These are phyloP conservation scores for Kluyveromyces sp. DNA, from an alignment of 1,139 yeast genomes.

Conservation along the genomic window DNA sequence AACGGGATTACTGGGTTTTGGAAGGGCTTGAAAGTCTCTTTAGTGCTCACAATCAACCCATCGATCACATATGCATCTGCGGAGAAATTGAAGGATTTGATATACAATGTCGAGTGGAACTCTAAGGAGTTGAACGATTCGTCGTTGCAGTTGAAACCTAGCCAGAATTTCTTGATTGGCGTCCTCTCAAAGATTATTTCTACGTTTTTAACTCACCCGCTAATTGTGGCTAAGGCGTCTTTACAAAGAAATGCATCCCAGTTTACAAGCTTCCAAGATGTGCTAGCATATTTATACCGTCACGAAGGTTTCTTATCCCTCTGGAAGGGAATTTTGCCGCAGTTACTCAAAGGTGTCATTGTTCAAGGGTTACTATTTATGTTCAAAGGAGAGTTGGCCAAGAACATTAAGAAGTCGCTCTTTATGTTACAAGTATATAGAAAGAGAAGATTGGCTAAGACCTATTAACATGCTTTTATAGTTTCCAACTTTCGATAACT, in stretches of 20 bases:
- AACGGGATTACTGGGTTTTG: slow-evolving; percentile 72
- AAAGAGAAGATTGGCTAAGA: not conserved
- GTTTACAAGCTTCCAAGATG: slow-evolving; percentile 46
- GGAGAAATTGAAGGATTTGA: slow-evolving; percentile 54
- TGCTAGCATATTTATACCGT: slow-evolving; percentile 41
- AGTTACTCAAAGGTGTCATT: slow-evolving; percentile 69
- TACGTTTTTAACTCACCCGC: slow-evolving; percentile 73
- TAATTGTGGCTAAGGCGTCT: slow-evolving; percentile 78
- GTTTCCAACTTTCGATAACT: too few species aligned
- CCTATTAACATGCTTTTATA: not conserved
- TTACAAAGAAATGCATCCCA: slow-evolving; percentile 48
- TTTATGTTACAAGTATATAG: slow-evolving; percentile 1
- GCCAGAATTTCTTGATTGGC: slow-evolving; percentile 66
- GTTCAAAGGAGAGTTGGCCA: slow-evolving; percentile 65
- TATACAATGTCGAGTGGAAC: slow-evolving; percentile 31
- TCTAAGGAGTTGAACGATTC: slow-evolving; percentile 27
- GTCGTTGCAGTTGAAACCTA: slow-evolving; percentile 42
- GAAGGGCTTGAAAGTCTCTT: slow-evolving; percentile 77
- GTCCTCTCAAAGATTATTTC: slow-evolving; percentile 77
- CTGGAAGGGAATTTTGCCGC: slow-evolving; percentile 80
- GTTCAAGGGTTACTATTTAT: slow-evolving; percentile 82
- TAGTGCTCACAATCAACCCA: slow-evolving; percentile 75
- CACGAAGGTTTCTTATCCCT: slow-evolving; percentile 47
- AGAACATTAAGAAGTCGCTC: slow-evolving; percentile 16
- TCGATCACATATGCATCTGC: slow-evolving; percentile 82